Percentiles rank a stretch among this genome's conserved stretches.
Conservation (phyloP, 2,329 filamentous ascomycete species). For the Sclerotiophoma versabilis region DNA sequence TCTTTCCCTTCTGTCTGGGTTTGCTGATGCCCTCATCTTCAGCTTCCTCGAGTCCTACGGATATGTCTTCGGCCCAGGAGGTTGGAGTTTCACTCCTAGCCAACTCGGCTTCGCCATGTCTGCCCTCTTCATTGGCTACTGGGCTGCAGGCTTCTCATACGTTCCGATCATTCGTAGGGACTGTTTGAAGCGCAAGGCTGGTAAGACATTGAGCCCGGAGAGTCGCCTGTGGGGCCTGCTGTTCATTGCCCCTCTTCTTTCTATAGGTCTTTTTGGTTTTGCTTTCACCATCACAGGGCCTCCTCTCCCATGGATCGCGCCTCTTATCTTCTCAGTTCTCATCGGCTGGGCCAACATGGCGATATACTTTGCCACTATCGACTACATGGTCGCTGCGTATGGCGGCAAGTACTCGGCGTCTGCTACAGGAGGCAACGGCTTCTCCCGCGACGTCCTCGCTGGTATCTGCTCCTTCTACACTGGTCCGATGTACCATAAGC, state of each 20-base stretch:
- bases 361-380: slow-evolving; percentile 79
- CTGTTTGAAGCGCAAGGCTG: slow-evolving; percentile 54
- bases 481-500: slow-evolving; percentile 47
- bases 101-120: slow-evolving; percentile 62
- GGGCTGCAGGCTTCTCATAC: slow-evolving; percentile 67
- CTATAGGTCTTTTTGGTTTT: slow-evolving; percentile 73
- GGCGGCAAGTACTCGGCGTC: slow-evolving; percentile 73
- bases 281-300: slow-evolving; percentile 66
- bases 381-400: slow-evolving; percentile 79
- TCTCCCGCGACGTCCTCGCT: slow-evolving; percentile 75
- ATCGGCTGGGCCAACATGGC: slow-evolving; percentile 74
- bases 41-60: slow-evolving; percentile 76
- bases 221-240: slow-evolving; percentile 70
- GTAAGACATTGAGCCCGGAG: slow-evolving; percentile 64
- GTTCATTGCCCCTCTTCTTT: slow-evolving; percentile 65
- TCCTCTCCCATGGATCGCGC: slow-evolving; percentile 68
- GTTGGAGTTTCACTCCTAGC: slow-evolving; percentile 66
- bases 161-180: slow-evolving; percentile 59
- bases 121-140: slow-evolving; percentile 70
- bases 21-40: slow-evolving; percentile 78
- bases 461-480: slow-evolving; percentile 69
- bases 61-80: slow-evolving; percentile 66
- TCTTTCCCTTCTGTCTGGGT: slow-evolving; percentile 74
- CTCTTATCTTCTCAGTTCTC: slow-evolving; percentile 53
- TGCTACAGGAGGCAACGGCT: slow-evolving; percentile 79